Evolutionary conservation across 2,329 filamentous ascomycete species (phyloP).

Genomic region (Fusarium sp.): DNA sequence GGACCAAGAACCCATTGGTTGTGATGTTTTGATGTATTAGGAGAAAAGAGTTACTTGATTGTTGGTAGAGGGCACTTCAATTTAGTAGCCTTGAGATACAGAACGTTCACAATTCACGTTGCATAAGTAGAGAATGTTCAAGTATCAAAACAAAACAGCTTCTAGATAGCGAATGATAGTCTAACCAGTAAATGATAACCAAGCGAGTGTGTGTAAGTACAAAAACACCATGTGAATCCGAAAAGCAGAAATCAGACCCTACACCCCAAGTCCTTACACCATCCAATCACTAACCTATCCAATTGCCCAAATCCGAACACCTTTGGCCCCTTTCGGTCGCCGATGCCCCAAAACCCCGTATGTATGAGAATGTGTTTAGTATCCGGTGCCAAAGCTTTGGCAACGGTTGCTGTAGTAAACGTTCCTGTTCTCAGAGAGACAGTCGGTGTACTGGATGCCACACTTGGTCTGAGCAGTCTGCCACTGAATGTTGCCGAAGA

Average conservation of each 20-base stretch:
- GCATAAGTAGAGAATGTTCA: neutral
- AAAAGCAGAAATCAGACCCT: neutral
- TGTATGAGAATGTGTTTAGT: constrained; percentile 15
- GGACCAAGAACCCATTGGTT: neutral
- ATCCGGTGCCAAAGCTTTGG: constrained; percentile 50
- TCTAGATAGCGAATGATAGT: constrained; percentile 37
- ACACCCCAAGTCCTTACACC: neutral
- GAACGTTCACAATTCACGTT: neutral
- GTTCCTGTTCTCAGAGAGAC: constrained; percentile 57
- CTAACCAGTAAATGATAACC: constrained; percentile 25
- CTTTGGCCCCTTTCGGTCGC: constrained; percentile 5
- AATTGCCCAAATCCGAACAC: constrained; percentile 2
- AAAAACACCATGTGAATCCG: constrained; percentile 21
- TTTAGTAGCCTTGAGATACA: neutral
- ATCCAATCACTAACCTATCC: neutral
- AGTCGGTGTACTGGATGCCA: constrained; percentile 63
- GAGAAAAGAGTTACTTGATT: too few relatives aligned
- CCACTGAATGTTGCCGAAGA: constrained; percentile 50
- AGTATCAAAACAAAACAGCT: constrained; percentile 30
- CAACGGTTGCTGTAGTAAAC: constrained; percentile 57
- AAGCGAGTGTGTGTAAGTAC: constrained; percentile 32
- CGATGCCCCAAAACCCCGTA: constrained; percentile 4
- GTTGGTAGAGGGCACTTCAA: too few relatives aligned
- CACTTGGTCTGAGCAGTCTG: constrained; percentile 58
- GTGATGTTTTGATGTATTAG: too few relatives aligned